Conservation (phyloP, 441 rosid genomes). For the Bruguiera hainesii region DNA sequence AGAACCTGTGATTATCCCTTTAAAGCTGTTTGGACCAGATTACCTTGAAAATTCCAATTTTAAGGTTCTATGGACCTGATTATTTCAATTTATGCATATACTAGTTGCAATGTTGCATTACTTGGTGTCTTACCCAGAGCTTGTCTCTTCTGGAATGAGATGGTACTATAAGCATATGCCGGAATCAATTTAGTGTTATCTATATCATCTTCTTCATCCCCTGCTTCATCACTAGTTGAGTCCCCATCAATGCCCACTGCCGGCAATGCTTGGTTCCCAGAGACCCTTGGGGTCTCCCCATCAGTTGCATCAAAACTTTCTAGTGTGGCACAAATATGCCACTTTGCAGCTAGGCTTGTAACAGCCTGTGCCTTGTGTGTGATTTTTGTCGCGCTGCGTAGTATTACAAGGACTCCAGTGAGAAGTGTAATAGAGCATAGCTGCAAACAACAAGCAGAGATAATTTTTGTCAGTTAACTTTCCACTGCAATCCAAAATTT, state of each 20-base stretch:
- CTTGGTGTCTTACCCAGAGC: slow-evolving; percentile 61
- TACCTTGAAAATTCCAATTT: neutral
- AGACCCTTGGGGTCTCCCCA: slow-evolving; percentile 55
- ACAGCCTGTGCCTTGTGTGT: slow-evolving; percentile 88
- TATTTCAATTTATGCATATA: neutral
- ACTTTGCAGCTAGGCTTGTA: slow-evolving; percentile 79
- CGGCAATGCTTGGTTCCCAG: slow-evolving; percentile 20
- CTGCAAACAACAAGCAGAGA: slow-evolving; percentile 33
- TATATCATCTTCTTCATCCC: slow-evolving; percentile 85
- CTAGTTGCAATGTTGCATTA: neutral
- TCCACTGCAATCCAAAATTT: neutral
- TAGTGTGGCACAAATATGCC: slow-evolving; percentile 83
- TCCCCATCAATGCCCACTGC: slow-evolving; percentile 22
- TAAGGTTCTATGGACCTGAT: neutral
- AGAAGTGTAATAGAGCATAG: slow-evolving; percentile 75
- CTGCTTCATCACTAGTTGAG: slow-evolving; percentile 49
- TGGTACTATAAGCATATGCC: slow-evolving; percentile 64
- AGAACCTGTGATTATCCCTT: no score
- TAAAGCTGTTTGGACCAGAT: no score
- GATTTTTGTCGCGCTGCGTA: slow-evolving; percentile 85
- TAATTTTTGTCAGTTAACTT: neutral
- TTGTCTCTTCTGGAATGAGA: slow-evolving; percentile 83
- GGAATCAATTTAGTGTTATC: slow-evolving; percentile 73
- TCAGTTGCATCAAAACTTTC: slow-evolving; percentile 58
- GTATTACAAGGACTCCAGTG: slow-evolving; percentile 51